phyloP scores from a whole-genome alignment of 352 stramenopile species.

The Pythium coloratum region DNA sequence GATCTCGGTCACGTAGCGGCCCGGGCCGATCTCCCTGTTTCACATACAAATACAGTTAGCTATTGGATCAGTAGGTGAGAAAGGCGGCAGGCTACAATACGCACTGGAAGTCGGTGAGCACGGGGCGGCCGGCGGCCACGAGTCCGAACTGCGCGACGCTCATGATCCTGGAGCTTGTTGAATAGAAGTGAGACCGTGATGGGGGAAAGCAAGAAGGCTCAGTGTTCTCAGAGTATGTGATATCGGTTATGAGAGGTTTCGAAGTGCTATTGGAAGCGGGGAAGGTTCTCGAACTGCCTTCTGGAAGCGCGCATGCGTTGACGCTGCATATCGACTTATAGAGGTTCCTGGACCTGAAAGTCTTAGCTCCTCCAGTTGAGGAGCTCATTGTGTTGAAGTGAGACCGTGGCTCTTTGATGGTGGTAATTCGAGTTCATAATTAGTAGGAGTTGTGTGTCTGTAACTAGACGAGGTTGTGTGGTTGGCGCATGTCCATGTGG shows the following conservation, averaged over 20 bases:
- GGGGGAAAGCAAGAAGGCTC: not conserved
- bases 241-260: slow-evolving; percentile 19
- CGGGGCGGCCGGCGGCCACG: slow-evolving; percentile 42
- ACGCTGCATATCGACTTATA: slow-evolving; percentile 4
- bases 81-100: not conserved
- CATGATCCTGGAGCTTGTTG: not conserved
- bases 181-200: slow-evolving; percentile 1
- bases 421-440: not conserved
- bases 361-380: not conserved
- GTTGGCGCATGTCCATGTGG: slow-evolving; percentile 16
- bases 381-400: slow-evolving; percentile 3
- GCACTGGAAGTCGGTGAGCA: slow-evolving; percentile 43
- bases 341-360: not conserved
- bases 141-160: slow-evolving; percentile 41
- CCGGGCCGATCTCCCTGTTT: slow-evolving; percentile 36
- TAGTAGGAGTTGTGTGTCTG: not conserved
- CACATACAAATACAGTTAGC: not conserved
- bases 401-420: not conserved
- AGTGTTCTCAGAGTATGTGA: not conserved
- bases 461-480: not conserved
- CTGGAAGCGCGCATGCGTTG: not conserved
- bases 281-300: slow-evolving; percentile 29
- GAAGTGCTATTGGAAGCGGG: not conserved
- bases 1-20: slow-evolving; percentile 38
- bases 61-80: not conserved